Conservation (phyloP, 768 basidiomycete species). For the Hygrocybe punicea region DNA sequence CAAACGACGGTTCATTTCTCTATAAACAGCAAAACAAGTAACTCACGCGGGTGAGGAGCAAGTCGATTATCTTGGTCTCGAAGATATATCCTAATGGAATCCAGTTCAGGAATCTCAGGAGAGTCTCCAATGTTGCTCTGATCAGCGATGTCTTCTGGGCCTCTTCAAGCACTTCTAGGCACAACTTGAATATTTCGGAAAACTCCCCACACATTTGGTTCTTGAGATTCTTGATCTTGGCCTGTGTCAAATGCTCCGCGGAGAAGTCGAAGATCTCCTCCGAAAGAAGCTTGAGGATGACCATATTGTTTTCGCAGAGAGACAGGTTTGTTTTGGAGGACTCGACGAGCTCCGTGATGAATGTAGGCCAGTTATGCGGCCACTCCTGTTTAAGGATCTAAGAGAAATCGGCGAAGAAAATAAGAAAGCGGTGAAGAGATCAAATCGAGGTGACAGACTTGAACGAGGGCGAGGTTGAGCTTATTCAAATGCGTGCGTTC, state of each 20-base stretch:
- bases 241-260: slow-evolving; percentile 97
- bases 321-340: slow-evolving; percentile 95
- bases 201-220: slow-evolving; percentile 98
- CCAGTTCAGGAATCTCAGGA: slow-evolving; percentile 97
- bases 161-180: slow-evolving; percentile 93
- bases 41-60: slow-evolving; percentile 84
- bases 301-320: slow-evolving; percentile 99
- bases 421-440: slow-evolving; percentile 8
- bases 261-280: slow-evolving; percentile 99
- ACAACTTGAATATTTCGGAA: slow-evolving; percentile 96
- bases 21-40: not conserved
- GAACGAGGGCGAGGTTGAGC: slow-evolving; percentile 92
- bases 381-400: slow-evolving; percentile 99
- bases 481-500: slow-evolving; percentile 96
- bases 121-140: slow-evolving; percentile 90
- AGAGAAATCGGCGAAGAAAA: slow-evolving; percentile 5
- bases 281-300: slow-evolving; percentile 92
- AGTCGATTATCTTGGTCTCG: slow-evolving; percentile 95
- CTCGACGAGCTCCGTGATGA: slow-evolving; percentile 94
- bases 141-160: slow-evolving; percentile 95
- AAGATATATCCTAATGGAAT: slow-evolving; percentile 99
- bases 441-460: slow-evolving; percentile 48
- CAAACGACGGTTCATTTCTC: slow-evolving; percentile 8
- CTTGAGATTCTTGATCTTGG: slow-evolving; percentile 95
- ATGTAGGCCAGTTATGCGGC: slow-evolving; percentile 98